Conservation (phyloP, 768 basidiomycete genomes). For the Suillus cothurnatus region DNA sequence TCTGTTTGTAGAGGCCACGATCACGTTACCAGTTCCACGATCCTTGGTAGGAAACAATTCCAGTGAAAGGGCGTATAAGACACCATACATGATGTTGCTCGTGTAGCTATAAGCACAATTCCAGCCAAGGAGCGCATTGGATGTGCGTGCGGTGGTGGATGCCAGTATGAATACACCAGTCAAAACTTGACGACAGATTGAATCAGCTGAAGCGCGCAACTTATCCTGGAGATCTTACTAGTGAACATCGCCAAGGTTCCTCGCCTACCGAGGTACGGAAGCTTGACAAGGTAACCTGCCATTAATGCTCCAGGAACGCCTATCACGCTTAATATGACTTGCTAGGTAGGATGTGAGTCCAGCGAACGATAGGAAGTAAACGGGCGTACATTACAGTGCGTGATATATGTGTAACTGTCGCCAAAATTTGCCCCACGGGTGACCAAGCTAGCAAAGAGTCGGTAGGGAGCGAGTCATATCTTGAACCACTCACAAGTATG, state of each 20-base stretch:
- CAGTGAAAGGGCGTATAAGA: conserved; percentile 44
- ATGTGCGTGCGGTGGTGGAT: conserved; percentile 56
- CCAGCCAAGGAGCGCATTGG: conserved; percentile 55
- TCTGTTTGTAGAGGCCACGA: conserved; percentile 54
- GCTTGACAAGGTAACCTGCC: conserved; percentile 55
- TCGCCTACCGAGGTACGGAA: conserved; percentile 51
- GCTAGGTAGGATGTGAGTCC: conserved; percentile 32
- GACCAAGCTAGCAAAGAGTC: conserved; percentile 46
- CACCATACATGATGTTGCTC: conserved; percentile 59
- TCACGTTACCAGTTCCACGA: conserved; percentile 57
- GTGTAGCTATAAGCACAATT: conserved; percentile 62
- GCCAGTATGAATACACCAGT: conserved; percentile 62
- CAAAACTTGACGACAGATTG: conserved; percentile 32
- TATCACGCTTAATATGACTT: conserved; percentile 58
- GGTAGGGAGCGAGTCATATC: neutral
- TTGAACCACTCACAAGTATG: conserved; percentile 46
- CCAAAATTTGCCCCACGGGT: conserved; percentile 72
- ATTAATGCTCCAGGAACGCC: conserved; percentile 60
- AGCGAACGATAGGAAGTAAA: neutral
- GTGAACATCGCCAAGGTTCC: conserved; percentile 57
- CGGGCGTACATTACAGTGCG: conserved; percentile 64
- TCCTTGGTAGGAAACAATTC: conserved; percentile 57
- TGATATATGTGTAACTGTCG: conserved; percentile 67
- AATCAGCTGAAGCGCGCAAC: neutral
- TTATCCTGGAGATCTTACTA: conserved; percentile 26